Evolutionary conservation across 192 early-diverging fungal genomes (phyloP).

Genomic region (Phycomyces nitens): DNA sequence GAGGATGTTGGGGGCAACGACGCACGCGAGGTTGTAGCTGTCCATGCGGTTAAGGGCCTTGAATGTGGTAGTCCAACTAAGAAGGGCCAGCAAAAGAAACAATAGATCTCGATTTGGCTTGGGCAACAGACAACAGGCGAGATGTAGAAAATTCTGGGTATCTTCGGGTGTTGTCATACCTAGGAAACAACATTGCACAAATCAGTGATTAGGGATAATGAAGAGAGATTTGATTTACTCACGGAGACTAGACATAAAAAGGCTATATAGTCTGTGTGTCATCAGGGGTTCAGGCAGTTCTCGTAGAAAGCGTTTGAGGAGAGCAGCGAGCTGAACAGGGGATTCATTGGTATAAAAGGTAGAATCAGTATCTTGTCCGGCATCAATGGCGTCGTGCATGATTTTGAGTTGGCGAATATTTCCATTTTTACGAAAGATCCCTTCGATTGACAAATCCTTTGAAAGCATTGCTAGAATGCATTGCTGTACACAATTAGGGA

Average conservation of each 20-base stretch:
- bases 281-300: constrained; percentile 95
- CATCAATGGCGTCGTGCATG: constrained; percentile 73
- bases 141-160: constrained; percentile 12
- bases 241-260: constrained; percentile 80
- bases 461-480: constrained; percentile 54
- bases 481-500: constrained; percentile 84
- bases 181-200: neutral
- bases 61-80: constrained; percentile 19
- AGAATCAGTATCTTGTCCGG: constrained; percentile 42
- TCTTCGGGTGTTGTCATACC: neutral
- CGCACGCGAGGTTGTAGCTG: constrained; percentile 18
- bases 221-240: constrained; percentile 10
- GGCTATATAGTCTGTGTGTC: constrained; percentile 80
- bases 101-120: constrained; percentile 22
- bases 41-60: constrained; percentile 20
- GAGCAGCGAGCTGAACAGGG: constrained; percentile 88
- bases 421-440: constrained; percentile 97
- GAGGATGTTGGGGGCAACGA: constrained; percentile 23
- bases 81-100: constrained; percentile 6
- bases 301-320: constrained; percentile 96
- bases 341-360: constrained; percentile 42
- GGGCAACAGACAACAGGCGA: constrained; percentile 17
- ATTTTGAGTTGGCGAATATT: constrained; percentile 91
- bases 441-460: constrained; percentile 81
- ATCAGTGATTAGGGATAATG: neutral